Conservation (phyloP, 257 asterid genomes). For the Solanum paucissectum region DNA sequence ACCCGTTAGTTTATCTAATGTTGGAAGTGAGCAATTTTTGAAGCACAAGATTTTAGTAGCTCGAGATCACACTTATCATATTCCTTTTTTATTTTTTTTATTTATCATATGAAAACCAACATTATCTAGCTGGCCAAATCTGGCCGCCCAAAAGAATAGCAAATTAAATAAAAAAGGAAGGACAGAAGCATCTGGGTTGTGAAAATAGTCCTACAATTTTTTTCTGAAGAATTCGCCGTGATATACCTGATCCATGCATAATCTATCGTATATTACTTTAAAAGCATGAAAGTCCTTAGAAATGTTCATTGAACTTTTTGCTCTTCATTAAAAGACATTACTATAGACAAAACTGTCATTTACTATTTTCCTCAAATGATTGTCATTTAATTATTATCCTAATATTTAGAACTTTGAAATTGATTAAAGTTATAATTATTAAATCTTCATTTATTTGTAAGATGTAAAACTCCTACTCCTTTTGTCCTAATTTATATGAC, state of each 20-base stretch:
- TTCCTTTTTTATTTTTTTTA: neutral
- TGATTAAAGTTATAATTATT: neutral
- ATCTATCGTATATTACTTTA: too few species aligned
- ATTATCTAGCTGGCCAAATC: too few species aligned
- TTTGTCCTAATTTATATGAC: too few species aligned
- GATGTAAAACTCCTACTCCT: neutral
- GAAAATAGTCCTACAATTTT: neutral
- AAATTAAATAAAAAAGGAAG: too few species aligned
- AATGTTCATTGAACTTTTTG: too few species aligned
- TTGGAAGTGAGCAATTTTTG: neutral
- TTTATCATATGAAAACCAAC: too few species aligned
- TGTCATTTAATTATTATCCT: neutral
- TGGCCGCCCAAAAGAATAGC: too few species aligned
- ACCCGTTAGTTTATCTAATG: neutral
- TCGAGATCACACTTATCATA: neutral
- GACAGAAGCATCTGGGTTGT: too few species aligned
- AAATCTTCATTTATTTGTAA: neutral
- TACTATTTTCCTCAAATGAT: neutral
- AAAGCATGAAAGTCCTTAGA: neutral
- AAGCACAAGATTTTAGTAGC: neutral
- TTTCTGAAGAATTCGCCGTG: neutral
- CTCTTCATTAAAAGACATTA: neutral
- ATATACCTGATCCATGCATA: neutral
- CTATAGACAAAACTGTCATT: neutral
- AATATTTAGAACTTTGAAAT: neutral